A percentile compares a stretch with the other conserved stretches of the same genome.
Evolutionary conservation across 2,329 filamentous ascomycete species (phyloP).

Genomic region (Orbilia javanica): DNA sequence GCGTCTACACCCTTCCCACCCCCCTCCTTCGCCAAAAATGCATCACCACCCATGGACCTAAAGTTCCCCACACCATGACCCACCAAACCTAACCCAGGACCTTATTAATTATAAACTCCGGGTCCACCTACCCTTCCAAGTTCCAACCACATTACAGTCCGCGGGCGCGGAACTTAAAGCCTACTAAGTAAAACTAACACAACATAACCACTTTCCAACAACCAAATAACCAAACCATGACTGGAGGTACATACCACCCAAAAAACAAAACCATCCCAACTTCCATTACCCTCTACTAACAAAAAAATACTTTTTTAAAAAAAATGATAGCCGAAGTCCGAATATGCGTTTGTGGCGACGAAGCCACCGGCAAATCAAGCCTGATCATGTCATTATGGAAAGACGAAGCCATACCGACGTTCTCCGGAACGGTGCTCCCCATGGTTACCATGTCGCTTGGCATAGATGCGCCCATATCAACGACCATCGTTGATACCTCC

Average conservation of each 20-base stretch:
- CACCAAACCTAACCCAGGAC: not conserved
- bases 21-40: not conserved
- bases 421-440: constrained; percentile 93
- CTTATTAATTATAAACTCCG: not conserved
- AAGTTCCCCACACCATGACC: not conserved
- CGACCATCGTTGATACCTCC: constrained; percentile 96
- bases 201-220: not conserved
- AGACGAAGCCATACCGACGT: constrained; percentile 93
- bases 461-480: constrained; percentile 95
- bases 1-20: not conserved
- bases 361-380: constrained; percentile 86
- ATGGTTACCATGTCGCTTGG: constrained; percentile 94
- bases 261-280: no score
- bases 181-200: no score
- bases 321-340: constrained; percentile 56
- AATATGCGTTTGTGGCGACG: constrained; percentile 57
- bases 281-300: not conserved
- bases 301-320: not conserved
- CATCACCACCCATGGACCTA: not conserved
- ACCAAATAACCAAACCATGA: no score
- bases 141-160: not conserved
- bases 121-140: not conserved
- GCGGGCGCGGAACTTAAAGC: no score
- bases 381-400: constrained; percentile 96
- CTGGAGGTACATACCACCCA: constrained; percentile 22